phyloP scores from a whole-genome alignment of 139 green algal species.

The Parachlorella kessleri region DNA sequence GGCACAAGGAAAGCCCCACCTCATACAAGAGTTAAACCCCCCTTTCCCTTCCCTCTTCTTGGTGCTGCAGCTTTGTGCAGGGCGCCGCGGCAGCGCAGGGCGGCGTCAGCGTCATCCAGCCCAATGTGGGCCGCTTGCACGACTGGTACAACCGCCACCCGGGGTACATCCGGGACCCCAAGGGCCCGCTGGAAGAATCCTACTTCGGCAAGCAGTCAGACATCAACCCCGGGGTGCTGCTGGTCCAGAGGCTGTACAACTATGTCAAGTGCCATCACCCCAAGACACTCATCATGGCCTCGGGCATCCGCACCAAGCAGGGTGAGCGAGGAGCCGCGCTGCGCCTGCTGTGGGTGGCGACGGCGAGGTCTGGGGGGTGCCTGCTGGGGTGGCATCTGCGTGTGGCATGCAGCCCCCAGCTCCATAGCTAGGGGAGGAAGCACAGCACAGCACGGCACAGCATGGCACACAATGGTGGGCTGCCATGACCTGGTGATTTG shows the following conservation, averaged over 20 bases:
- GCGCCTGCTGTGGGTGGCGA: too few species aligned
- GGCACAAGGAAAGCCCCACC: too few species aligned
- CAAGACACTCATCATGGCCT: constrained; percentile 82
- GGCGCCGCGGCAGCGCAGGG: constrained; percentile 74
- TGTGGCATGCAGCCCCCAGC: too few species aligned
- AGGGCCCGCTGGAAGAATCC: constrained; percentile 70
- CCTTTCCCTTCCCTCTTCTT: neutral
- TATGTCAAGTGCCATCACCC: constrained; percentile 70
- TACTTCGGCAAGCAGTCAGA: constrained; percentile 28
- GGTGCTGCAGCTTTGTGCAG: constrained; percentile 67
- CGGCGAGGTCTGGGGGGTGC: too few species aligned
- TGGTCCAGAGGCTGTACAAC: constrained; percentile 75
- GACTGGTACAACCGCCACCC: constrained; percentile 89
- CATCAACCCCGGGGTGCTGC: constrained; percentile 68
- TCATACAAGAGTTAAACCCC: too few species aligned
- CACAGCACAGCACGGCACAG: too few species aligned
- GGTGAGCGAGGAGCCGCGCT: too few species aligned
- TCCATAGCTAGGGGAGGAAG: too few species aligned
- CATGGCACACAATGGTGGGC: too few species aligned
- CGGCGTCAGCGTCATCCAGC: constrained; percentile 75
- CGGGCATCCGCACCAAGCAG: constrained; percentile 70
- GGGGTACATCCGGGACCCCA: constrained; percentile 71
- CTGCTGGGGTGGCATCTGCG: too few species aligned
- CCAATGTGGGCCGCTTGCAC: constrained; percentile 76
- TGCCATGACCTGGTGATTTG: too few species aligned